Percentiles rank a stretch among this genome's conserved stretches.
phyloP scores from a whole-genome alignment of 805 yeast genomes.

The Lachancea fermentati region DNA sequence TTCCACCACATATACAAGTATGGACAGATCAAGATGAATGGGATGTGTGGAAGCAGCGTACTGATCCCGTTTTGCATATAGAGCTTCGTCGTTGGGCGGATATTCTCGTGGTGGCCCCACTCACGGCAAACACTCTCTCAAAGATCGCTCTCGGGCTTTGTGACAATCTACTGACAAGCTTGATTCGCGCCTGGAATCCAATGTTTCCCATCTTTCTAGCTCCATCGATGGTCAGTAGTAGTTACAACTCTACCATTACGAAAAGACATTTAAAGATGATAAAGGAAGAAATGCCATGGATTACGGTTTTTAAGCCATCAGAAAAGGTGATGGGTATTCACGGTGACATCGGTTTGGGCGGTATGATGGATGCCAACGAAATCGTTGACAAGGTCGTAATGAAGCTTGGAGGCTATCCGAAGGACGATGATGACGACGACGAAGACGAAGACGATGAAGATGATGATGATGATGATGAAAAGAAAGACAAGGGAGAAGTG shows the following conservation, averaged over 20 bases:
- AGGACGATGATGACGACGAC: conserved; percentile 45
- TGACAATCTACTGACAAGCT: conserved; percentile 85
- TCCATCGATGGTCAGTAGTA: conserved; percentile 92
- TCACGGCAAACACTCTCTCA: conserved; percentile 87
- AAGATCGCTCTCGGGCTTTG: conserved; percentile 88
- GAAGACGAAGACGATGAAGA: conserved; percentile 41
- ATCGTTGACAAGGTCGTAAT: conserved; percentile 79
- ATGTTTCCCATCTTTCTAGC: conserved; percentile 84
- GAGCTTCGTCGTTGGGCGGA: conserved; percentile 97
- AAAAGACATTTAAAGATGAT: conserved; percentile 73
- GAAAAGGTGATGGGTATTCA: conserved; percentile 89
- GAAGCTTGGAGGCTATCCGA: conserved; percentile 60
- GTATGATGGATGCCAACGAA: conserved; percentile 97
- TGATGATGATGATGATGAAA: conserved; percentile 34
- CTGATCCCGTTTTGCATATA: conserved; percentile 91
- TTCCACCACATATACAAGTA: conserved; percentile 65
- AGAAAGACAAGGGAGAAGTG: conserved; percentile 29
- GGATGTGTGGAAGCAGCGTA: conserved; percentile 74
- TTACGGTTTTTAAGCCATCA: conserved; percentile 87
- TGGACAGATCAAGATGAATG: conserved; percentile 97
- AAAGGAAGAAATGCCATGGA: conserved; percentile 90
- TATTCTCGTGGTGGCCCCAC: conserved; percentile 85
- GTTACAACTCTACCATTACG: conserved; percentile 85
- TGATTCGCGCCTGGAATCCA: conserved; percentile 93
- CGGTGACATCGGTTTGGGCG: conserved; percentile 99